Evolutionary conservation across 139 green algal genomes (phyloP).

Genomic region (Haematococcus sp.): DNA sequence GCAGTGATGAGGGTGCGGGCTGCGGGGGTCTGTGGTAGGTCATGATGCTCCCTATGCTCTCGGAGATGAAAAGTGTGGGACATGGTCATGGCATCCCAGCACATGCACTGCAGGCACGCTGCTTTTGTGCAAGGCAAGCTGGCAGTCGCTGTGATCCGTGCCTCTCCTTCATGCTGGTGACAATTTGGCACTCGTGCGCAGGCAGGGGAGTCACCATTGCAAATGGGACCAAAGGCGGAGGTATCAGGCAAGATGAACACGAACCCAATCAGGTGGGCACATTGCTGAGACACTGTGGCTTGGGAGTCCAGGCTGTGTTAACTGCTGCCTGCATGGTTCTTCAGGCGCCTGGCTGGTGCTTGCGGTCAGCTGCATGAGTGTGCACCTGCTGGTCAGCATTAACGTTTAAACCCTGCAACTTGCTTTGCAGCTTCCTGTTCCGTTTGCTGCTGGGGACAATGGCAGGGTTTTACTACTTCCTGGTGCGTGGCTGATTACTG

Average conservation of each 20-base stretch:
- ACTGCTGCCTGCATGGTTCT: too few species aligned
- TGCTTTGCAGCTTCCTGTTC: constrained; percentile 60
- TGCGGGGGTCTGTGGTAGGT: not conserved
- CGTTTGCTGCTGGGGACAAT: constrained; percentile 46
- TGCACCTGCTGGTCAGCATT: too few species aligned
- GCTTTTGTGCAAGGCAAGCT: not conserved
- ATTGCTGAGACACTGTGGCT: too few species aligned
- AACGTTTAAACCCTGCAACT: too few species aligned
- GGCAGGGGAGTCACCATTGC: constrained; percentile 70
- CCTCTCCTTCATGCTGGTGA: too few species aligned
- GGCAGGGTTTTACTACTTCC: constrained; percentile 88
- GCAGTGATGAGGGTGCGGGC: not conserved
- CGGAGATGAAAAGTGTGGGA: not conserved
- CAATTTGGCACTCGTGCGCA: too few species aligned
- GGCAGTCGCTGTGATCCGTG: too few species aligned
- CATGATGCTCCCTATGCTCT: not conserved
- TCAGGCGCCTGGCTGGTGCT: too few species aligned
- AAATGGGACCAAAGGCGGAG: constrained; percentile 71
- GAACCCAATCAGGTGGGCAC: constrained; percentile 52
- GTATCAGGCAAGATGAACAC: constrained; percentile 41
- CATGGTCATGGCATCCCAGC: not conserved
- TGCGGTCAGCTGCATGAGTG: too few species aligned
- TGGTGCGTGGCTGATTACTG: constrained; percentile 54
- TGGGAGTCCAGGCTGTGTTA: too few species aligned
- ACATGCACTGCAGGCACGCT: not conserved